A percentile compares a stretch with the other conserved stretches of the same genome.
phyloP scores from a whole-genome alignment of 176 grass and related monocot genomes.

The Triticum turgidum region DNA sequence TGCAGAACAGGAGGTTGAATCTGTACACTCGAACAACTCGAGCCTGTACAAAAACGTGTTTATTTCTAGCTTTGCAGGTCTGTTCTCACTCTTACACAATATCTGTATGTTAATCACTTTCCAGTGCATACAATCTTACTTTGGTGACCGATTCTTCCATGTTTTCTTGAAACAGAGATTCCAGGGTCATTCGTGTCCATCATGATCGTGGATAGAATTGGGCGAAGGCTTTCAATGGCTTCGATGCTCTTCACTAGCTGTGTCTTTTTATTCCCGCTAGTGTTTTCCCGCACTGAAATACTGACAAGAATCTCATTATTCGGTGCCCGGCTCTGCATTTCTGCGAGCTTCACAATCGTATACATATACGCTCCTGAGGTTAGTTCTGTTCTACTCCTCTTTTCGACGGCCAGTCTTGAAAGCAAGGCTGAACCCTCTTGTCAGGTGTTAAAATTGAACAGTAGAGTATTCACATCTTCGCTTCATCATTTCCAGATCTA shows the following conservation, averaged over 20 bases:
- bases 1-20: slow-evolving; percentile 49
- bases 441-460: background rate
- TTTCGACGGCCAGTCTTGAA: background rate
- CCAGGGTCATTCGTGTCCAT: slow-evolving; percentile 79
- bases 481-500: slow-evolving; percentile 59
- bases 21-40: slow-evolving; percentile 49
- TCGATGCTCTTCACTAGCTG: slow-evolving; percentile 82
- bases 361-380: slow-evolving; percentile 99
- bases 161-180: slow-evolving; percentile 70
- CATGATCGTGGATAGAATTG: slow-evolving; percentile 78
- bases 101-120: background rate
- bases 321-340: slow-evolving; percentile 82
- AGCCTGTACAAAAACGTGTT: slow-evolving; percentile 90
- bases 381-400: slow-evolving; percentile 9
- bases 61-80: slow-evolving; percentile 95
- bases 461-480: background rate
- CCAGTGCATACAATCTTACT: background rate
- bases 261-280: slow-evolving; percentile 70
- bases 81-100: background rate
- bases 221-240: slow-evolving; percentile 92
- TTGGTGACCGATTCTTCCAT: background rate
- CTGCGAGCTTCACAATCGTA: slow-evolving; percentile 82
- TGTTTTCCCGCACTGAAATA: slow-evolving; percentile 67
- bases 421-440: background rate
- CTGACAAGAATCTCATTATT: slow-evolving; percentile 69